phyloP scores from a whole-genome alignment of 1,139 yeast genomes.

The Meyerozyma elateridarum region DNA sequence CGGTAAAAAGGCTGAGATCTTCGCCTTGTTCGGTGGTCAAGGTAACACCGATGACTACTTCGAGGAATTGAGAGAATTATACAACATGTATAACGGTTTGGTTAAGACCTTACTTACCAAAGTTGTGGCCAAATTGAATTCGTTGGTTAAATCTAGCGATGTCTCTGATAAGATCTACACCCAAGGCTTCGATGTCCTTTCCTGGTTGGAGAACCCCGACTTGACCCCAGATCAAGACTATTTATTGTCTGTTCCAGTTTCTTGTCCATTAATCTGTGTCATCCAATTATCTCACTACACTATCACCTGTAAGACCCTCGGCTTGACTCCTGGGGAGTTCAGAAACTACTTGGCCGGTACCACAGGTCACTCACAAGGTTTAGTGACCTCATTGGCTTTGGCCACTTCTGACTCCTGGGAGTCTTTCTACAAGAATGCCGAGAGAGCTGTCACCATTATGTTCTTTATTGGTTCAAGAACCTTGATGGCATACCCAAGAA shows the following conservation, averaged over 20 bases:
- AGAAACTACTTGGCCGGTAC: conserved; percentile 71
- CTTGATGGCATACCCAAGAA: conserved; percentile 85
- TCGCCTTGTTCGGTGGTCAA: conserved; percentile 96
- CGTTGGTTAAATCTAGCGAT: conserved; percentile 65
- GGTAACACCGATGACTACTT: conserved; percentile 98
- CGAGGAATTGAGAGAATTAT: conserved; percentile 88
- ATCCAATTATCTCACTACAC: conserved; percentile 94
- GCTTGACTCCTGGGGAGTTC: conserved; percentile 86
- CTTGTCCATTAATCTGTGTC: conserved; percentile 93
- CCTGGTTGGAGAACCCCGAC: conserved; percentile 83
- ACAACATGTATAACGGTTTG: conserved; percentile 71
- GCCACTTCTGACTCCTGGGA: conserved; percentile 87
- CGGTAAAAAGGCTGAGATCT: conserved; percentile 47
- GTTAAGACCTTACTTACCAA: conserved; percentile 66
- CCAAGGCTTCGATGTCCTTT: conserved; percentile 84
- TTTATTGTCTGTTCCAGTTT: conserved; percentile 84
- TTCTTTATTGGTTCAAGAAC: conserved; percentile 94
- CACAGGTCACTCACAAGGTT: conserved; percentile 98
- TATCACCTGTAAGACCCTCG: conserved; percentile 78
- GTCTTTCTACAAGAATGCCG: conserved; percentile 63
- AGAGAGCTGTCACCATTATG: conserved; percentile 76
- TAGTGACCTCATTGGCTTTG: conserved; percentile 88
- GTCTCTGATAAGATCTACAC: conserved; percentile 86
- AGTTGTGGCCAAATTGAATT: conserved; percentile 63
- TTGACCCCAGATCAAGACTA: conserved; percentile 88